Base-by-base conservation (phyloP, 805 yeast genomes). In the Ogataea minuta region DNA sequence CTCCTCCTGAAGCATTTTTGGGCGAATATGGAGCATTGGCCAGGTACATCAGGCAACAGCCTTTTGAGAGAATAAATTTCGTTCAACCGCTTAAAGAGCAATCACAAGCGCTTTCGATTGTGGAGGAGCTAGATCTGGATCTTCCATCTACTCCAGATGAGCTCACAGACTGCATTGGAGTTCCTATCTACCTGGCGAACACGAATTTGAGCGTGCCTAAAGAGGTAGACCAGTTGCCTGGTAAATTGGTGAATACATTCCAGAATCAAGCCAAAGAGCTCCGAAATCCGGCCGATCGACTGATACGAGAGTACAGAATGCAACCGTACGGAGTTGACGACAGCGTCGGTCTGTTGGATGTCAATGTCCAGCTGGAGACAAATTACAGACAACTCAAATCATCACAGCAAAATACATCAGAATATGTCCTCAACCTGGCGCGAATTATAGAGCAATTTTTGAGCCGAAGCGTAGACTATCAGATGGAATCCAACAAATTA, bases 81-180 rank as follows among this genome's bases (percentile, higher is more conserved):
- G 14, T 31, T 9, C 41, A 26, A 19, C 36, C 36, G 23, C 5
- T 20, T 8, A 13, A 12, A 14, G 7, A 14, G 9, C 21, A 37
- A n/a, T 35, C 25, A 8, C 21, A 30, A 6, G 9, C 26, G n/a
- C 28, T 31, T 13, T 30, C 35, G 9, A 12, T 23, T 14, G 11
- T 27, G 7, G 19, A 25, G 2, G 32, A 31, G 17, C 7, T 21
- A 13, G 25, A 21, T 9, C 19, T 17, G 13, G 23, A n/a, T 6
- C 36, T 49, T 16, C 57, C 57, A 4, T 23, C 44, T 24, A 50
- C 58, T 3, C 55, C 56, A 4, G 48, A 48, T 3, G 55, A 48
- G 24, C 38, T 53, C 6, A 41, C 44, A 1, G 28, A 28, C 6
- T 46, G 49, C 26, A 30, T 49, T 8, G 56, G 55, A 1, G 40